Base-by-base conservation (phyloP, 2,329 filamentous ascomycete genomes). In the Diaporthe vexans region DNA sequence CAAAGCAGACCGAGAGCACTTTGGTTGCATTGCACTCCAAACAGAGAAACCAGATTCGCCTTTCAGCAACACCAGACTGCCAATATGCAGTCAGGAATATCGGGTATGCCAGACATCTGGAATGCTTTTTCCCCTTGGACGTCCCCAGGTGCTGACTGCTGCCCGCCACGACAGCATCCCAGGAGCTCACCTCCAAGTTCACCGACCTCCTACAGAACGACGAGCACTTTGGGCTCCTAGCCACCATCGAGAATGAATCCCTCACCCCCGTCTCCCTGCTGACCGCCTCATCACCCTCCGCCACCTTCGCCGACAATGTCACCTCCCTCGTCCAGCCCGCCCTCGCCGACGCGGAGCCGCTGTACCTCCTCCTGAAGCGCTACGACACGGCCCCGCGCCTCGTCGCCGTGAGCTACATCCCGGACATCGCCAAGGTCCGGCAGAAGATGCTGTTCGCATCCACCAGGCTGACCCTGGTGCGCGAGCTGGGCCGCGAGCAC, bases 381-480 rank as follows among this genome's bases (percentile, higher is more conserved):
- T 88, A 92, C 81, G 87, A 91, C 69, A 81, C 83, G 51, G 82
- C 86, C 4, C 89, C 89, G n/a, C 83, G 83, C 77, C 91, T 95
- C 77, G 84, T 93, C 35, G 93, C 92, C 59, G 86, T 95, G 48
- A 95, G 94, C 48, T 97, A 95, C 82, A 91, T 97, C 8, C 94
- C 94, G 35, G 93, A 96, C 82, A 81, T 90, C 0, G 94, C 94
- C 52, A 93, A 92, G 37, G 94, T 97, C 73, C 91, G 94, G 52
- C 93, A 95, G 82, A 97, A 97, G 87, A 97, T 94, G 92, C 89
- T 97, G 29, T 95, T 96, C 82, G 94, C 94, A 8, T 90, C 91
- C 33, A 95, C 94, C 37, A 90, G 94, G 13, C 86, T 95, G 78
- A 94, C 94, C 0, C 88, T 97, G 1, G 89, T 93, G 67, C 90